Evolutionary conservation across 2,329 filamentous ascomycete species (phyloP).

Genomic region (Dothiorella sarmentorum): DNA sequence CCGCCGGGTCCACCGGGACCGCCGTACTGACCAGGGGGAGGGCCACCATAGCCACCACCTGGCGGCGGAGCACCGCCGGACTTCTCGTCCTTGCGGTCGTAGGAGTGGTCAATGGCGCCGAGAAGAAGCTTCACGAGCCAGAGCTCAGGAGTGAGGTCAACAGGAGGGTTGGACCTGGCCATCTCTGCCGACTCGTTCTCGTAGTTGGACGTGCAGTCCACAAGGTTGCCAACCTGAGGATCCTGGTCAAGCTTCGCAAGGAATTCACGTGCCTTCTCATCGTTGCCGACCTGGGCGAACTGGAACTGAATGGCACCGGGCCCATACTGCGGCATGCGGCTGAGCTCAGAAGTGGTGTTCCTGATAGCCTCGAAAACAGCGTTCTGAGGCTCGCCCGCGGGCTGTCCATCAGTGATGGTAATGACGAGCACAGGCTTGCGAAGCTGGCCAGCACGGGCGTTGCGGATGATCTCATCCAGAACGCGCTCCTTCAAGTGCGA

Average conservation of each 20-base stretch:
- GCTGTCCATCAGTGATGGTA: slow-evolving; percentile 64
- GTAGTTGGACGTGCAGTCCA: slow-evolving; percentile 68
- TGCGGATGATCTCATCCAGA: slow-evolving; percentile 56
- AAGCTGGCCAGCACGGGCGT: slow-evolving; percentile 52
- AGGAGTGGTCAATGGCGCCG: slow-evolving; percentile 63
- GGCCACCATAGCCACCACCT: slow-evolving; percentile 21
- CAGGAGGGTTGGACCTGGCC: slow-evolving; percentile 58
- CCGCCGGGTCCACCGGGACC: slow-evolving; percentile 25
- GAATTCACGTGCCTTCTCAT: slow-evolving; percentile 62
- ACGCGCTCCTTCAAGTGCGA: slow-evolving; percentile 61
- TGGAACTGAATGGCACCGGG: slow-evolving; percentile 62
- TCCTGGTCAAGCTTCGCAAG: slow-evolving; percentile 62
- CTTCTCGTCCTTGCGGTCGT: slow-evolving; percentile 64
- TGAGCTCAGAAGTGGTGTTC: slow-evolving; percentile 51
- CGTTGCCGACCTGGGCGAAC: slow-evolving; percentile 67
- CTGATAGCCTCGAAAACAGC: slow-evolving; percentile 57
- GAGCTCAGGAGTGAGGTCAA: slow-evolving; percentile 62
- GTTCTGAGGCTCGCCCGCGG: slow-evolving; percentile 58
- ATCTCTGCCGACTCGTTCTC: slow-evolving; percentile 67
- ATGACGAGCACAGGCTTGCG: slow-evolving; percentile 64
- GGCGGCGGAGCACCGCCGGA: slow-evolving; percentile 34
- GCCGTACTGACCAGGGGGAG: slow-evolving; percentile 33
- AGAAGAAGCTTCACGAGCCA: slow-evolving; percentile 67
- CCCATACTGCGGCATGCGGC: slow-evolving; percentile 47
- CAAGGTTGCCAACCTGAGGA: slow-evolving; percentile 56